Conservation (phyloP, 352 stramenopile genomes). For the Phytophthora fragariae region DNA sequence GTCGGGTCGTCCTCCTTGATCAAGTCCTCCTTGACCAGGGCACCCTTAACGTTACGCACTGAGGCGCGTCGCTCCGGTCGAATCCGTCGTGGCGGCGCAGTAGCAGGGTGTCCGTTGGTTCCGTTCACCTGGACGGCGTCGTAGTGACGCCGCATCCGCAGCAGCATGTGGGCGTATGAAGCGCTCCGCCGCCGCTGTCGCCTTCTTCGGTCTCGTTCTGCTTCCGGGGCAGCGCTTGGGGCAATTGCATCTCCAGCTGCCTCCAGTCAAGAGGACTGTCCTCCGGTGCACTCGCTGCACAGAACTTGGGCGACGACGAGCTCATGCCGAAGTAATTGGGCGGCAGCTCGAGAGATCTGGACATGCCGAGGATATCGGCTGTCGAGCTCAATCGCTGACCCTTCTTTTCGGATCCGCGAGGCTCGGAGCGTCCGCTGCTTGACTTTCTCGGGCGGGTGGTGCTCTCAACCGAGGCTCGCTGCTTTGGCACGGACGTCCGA, state of each 20-base stretch:
- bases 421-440: conserved; percentile 15
- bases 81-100: conserved; percentile 33
- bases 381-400: conserved; percentile 29
- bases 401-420: conserved; percentile 29
- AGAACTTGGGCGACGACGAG: conserved; percentile 26
- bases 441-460: conserved; percentile 15
- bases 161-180: conserved; percentile 37
- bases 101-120: conserved; percentile 14
- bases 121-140: conserved; percentile 36
- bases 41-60: conserved; percentile 5
- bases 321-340: conserved; percentile 40
- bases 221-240: conserved; percentile 17
- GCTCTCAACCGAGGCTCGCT: conserved; percentile 21
- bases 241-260: conserved; percentile 19
- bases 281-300: conserved; percentile 9
- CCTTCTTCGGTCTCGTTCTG: conserved; percentile 36
- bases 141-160: conserved; percentile 41
- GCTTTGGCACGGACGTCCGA: neutral
- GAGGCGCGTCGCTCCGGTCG: conserved; percentile 24
- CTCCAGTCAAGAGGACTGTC: conserved; percentile 12
- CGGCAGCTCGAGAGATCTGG: conserved; percentile 27
- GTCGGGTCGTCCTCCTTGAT: neutral
- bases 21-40: conserved; percentile 6
- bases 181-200: conserved; percentile 31
- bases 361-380: conserved; percentile 41